Evolutionary conservation across 306 rosid genomes (phyloP).

Genomic region (Hylodesmum podocarpum): DNA sequence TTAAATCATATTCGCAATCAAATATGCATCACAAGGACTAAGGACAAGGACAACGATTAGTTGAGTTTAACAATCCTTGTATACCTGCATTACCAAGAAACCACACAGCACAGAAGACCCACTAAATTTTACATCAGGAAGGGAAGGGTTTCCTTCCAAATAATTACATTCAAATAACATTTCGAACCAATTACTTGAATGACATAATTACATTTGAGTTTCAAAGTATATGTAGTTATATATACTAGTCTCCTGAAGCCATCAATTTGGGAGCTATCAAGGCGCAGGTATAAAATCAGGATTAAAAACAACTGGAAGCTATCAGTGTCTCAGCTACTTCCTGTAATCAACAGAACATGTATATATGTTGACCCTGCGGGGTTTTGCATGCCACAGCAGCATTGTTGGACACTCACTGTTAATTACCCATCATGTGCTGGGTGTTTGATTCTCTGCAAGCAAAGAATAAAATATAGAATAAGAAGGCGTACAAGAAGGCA

Average conservation of each 20-base stretch:
- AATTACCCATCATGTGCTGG: slow-evolving; percentile 34
- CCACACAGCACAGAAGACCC: slow-evolving; percentile 38
- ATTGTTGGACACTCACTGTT: background rate
- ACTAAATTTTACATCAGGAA: slow-evolving; percentile 47
- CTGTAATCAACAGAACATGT: slow-evolving; percentile 7
- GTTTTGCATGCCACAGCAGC: slow-evolving; percentile 23
- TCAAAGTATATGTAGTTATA: slow-evolving; percentile 24
- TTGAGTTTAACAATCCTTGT: background rate
- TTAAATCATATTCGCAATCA: background rate
- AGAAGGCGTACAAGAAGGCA: slow-evolving; percentile 8
- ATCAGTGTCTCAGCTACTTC: slow-evolving; percentile 24
- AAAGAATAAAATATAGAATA: background rate
- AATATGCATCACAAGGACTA: slow-evolving; percentile 10
- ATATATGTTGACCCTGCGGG: background rate
- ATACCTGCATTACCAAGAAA: slow-evolving; percentile 21
- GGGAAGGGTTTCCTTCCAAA: slow-evolving; percentile 57
- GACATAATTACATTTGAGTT: slow-evolving; percentile 36
- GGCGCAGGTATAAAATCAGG: slow-evolving; percentile 30
- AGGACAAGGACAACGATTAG: background rate
- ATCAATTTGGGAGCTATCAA: slow-evolving; percentile 25
- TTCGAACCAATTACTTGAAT: slow-evolving; percentile 44
- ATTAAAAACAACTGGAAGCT: slow-evolving; percentile 23
- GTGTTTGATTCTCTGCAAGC: slow-evolving; percentile 50
- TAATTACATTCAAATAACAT: slow-evolving; percentile 34
- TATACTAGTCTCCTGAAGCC: slow-evolving; percentile 38